Evolutionary conservation across 495 filamentous ascomycete species (phyloP), one percentile per base, ranked within the genome.

Genomic region (Cryomyces antarcticus): DNA sequence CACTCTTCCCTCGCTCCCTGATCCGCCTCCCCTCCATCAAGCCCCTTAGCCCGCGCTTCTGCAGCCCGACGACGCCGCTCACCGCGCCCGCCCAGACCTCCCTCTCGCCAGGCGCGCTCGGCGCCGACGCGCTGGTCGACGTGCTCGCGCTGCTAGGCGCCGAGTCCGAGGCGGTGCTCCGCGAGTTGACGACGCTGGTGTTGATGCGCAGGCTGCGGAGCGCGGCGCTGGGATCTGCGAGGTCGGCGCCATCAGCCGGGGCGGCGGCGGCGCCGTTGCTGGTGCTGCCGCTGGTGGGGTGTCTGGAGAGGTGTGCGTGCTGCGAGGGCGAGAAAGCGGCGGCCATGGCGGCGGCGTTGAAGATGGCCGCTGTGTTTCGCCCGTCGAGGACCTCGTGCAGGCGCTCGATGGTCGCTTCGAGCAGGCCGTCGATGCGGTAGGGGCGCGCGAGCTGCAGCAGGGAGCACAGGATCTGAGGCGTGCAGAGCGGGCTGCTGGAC

Each of bases 261-360:
- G 13, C 55, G 5, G 46, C 43, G 13, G 50, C 49, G 30, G 49
- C 38, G 4, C 42, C 6, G 30, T 11, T 10, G 42, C 35, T 6
- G 38, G 9, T 7, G 43, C 38, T 3, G 30, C 24, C 17, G 38
- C 38, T 11, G 38, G 6, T 13, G 38, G 17, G 29, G 35, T 42
- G 45, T 28, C 46, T 31, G 2, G 38, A 13, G 7, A 12, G 6
- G 24, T 28, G 10, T 37, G 27, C 10, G 40, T 42, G 11, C 28
- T 30, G 13, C 1, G 7, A 1, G 17, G 17, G 17, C 17, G 17
- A 24, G 17, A 24, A 24, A 24, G 17, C 17, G 6, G 92, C 92
- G 3, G 88, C 92, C 89, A 96, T 96, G 39, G 89, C 89, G 0
- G 88, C 86, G 0, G 92, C 89, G 49, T 97, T 97, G 70, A 96